Conservation (phyloP, 2,329 filamentous ascomycete genomes). For the Cladorrhinum sp. region DNA sequence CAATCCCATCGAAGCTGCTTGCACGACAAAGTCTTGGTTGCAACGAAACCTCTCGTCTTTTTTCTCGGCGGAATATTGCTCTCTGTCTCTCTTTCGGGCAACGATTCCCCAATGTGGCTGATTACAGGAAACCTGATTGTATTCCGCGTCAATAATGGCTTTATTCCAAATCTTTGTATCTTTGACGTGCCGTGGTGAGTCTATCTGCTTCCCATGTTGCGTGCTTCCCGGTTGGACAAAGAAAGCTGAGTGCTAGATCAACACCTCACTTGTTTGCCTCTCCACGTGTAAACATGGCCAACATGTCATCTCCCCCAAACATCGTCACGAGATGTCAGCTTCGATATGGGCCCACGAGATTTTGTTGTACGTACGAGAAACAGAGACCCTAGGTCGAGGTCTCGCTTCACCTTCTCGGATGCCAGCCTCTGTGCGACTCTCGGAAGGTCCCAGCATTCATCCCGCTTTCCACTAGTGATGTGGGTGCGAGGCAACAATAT, state of each 20-base stretch:
- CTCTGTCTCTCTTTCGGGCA: not conserved
- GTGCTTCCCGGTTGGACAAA: not conserved
- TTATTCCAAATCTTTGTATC: not conserved
- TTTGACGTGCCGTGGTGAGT: not conserved
- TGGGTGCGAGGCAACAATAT: not conserved
- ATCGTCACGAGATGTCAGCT: not conserved
- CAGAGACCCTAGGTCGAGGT: not conserved
- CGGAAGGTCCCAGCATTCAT: not conserved
- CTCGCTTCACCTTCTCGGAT: constrained; percentile 2
- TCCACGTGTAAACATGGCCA: not conserved
- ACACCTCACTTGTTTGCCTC: not conserved
- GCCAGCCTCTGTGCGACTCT: not conserved
- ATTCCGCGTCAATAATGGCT: not conserved
- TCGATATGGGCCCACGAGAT: not conserved
- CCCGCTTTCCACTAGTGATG: not conserved
- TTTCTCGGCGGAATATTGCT: too few relatives aligned
- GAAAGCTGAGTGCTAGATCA: not conserved
- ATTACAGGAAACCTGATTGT: not conserved
- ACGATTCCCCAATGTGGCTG: not conserved
- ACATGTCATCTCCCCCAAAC: not conserved
- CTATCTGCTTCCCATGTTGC: not conserved
- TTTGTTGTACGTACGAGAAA: constrained; percentile 4
- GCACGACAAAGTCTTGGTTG: too few relatives aligned
- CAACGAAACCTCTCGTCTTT: too few relatives aligned
- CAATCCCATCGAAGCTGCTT: too few relatives aligned